Evolutionary conservation across 768 basidiomycete species (phyloP), one percentile per base, ranked within the genome.

Genomic region (Termitomyces sp.): DNA sequence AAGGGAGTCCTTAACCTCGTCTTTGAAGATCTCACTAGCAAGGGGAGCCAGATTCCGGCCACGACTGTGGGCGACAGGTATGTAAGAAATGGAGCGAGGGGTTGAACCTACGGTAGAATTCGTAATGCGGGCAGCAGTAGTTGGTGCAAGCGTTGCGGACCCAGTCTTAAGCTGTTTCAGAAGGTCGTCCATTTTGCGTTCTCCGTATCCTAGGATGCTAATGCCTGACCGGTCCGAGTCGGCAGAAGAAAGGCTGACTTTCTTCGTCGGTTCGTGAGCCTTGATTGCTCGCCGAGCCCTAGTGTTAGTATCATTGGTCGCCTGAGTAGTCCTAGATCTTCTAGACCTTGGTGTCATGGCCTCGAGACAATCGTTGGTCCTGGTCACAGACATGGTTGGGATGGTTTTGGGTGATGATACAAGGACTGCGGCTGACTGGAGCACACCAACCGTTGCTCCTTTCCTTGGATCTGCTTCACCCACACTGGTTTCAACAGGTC

Each of bases 381-480:
- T 54, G 18, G 53, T 7, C 8, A 5, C 68, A 18, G 70, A 67
- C 55, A 77, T 60, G 20, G 73, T 67, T 22, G 77, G 72, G 11
- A 78, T 70, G 54, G 82, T 74, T 36, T 66, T 75, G 11, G 80
- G 72, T 77, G 83, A 81, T n/a, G 77, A 71, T 18, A 78, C 73
- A 35, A 64, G 70, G n/a, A 68, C 36, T 64, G 69, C 12, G 75
- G 61, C 60, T 12, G 50, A n/a, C 12, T 55, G 53, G 38, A 54
- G 28, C 1, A 8, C 22, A 54, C 24, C 18, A 40, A 9, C 11
- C 12, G 38, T 42, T n/a, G 39, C 24, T n/a, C 9, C 24, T 32
- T 55, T 32, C 28, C 3, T 16, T n/a, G 39, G n/a, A n/a, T 15
- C 11, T n/a, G 28, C 18, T n/a, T 40, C 53, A 32, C 36, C 52